These are phyloP conservation scores for Xylaria bambusicola DNA, from an alignment of 495 filamentous ascomycete genomes.

Conservation along the genomic window DNA sequence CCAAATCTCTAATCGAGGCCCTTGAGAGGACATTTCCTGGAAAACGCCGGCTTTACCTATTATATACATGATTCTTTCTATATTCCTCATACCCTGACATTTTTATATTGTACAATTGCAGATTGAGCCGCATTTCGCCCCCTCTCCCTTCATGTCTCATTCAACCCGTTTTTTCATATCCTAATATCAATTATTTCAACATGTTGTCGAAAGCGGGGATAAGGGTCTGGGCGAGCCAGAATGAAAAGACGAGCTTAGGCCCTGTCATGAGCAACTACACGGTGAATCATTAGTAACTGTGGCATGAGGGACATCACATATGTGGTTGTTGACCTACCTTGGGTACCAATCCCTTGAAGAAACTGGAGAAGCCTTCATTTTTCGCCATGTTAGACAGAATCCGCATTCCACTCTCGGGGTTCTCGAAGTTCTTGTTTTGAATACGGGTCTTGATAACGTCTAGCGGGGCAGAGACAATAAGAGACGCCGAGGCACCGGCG, in stretches of 20 bases:
- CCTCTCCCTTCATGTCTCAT: background rate
- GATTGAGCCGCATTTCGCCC: background rate
- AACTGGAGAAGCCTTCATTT: slow-evolving; percentile 79
- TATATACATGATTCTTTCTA: slow-evolving; percentile 22
- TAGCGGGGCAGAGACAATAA: slow-evolving; percentile 90
- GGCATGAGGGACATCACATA: background rate
- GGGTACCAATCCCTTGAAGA: slow-evolving; percentile 97
- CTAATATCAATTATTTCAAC: slow-evolving; percentile 25
- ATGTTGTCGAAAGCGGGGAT: slow-evolving; percentile 64
- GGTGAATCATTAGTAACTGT: slow-evolving; percentile 15
- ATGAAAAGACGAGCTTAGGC: slow-evolving; percentile 97
- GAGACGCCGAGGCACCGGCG: slow-evolving; percentile 85
- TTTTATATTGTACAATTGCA: slow-evolving; percentile 11
- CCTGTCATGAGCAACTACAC: slow-evolving; percentile 90
- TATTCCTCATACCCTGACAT: slow-evolving; percentile 4
- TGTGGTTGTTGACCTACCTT: slow-evolving; percentile 55
- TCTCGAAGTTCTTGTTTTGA: slow-evolving; percentile 98
- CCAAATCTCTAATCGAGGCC: background rate
- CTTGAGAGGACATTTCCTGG: background rate
- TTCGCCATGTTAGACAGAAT: slow-evolving; percentile 89
- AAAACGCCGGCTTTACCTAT: slow-evolving; percentile 21
- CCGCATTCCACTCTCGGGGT: slow-evolving; percentile 88
- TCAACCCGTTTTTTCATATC: background rate
- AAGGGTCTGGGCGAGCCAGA: slow-evolving; percentile 96
- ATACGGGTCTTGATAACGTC: slow-evolving; percentile 99